Evolutionary conservation across 2,329 filamentous ascomycete species (phyloP).

Genomic region (Dothiorella sarmentorum): DNA sequence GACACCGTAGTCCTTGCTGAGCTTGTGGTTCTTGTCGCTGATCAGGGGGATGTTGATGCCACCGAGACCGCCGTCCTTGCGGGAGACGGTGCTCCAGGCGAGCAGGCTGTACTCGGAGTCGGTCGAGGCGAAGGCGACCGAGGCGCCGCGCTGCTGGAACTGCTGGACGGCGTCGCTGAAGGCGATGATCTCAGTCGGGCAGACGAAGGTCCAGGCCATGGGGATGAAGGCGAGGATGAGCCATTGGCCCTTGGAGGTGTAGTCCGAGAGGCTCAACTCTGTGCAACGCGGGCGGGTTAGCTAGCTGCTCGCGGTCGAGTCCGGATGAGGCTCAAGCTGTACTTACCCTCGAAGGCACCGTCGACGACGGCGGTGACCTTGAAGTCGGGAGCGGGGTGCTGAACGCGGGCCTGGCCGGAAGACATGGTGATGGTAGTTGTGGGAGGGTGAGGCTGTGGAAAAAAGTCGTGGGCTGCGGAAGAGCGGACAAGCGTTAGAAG

Average conservation of each 20-base stretch:
- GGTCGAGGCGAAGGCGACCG: conserved; percentile 59
- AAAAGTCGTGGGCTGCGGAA: not conserved
- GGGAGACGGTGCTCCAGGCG: conserved; percentile 57
- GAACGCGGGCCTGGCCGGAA: conserved; percentile 38
- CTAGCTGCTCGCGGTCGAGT: not conserved
- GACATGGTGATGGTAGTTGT: conserved; percentile 27
- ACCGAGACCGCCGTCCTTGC: conserved; percentile 61
- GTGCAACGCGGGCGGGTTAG: conserved; percentile 13
- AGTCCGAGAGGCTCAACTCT: conserved; percentile 39
- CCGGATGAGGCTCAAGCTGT: not conserved
- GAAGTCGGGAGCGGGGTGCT: conserved; percentile 40
- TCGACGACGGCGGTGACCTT: conserved; percentile 38
- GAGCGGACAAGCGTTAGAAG: conserved; percentile 2
- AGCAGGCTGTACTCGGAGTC: conserved; percentile 58
- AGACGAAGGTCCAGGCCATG: conserved; percentile 67
- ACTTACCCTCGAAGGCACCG: conserved; percentile 39
- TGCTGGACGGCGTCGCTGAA: conserved; percentile 60
- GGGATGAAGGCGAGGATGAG: conserved; percentile 65
- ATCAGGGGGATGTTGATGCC: conserved; percentile 59
- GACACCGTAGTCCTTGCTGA: conserved; percentile 61
- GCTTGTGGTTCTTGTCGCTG: conserved; percentile 59
- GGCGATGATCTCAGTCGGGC: conserved; percentile 63
- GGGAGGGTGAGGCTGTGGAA: not conserved
- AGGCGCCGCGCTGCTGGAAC: conserved; percentile 57
- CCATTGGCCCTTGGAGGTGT: conserved; percentile 50